Evolutionary conservation across 1,284 basidiomycete species (phyloP).

Genomic region (Psilocybe mexicana): DNA sequence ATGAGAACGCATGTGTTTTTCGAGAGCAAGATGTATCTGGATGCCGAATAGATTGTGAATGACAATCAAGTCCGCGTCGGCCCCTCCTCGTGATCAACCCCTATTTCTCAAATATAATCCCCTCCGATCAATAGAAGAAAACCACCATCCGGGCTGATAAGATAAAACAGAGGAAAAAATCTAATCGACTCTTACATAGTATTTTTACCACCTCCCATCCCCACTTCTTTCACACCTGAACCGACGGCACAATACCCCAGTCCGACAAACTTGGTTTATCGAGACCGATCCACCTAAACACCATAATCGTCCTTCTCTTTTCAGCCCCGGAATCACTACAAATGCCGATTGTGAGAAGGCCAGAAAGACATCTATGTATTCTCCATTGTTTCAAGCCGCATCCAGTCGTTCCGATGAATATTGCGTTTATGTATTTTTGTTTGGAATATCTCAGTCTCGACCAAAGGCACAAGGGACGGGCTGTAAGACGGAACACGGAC

Average conservation of each 20-base stretch:
- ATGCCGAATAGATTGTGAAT: too few species aligned
- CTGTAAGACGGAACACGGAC: constrained; percentile 23
- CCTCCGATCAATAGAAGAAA: background rate
- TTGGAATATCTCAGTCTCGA: constrained; percentile 20
- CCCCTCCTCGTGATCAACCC: background rate
- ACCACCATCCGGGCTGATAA: background rate
- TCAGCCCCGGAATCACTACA: constrained; percentile 9
- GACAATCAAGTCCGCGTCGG: background rate
- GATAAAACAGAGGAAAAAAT: background rate
- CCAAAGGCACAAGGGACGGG: constrained; percentile 39
- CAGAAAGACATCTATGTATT: constrained; percentile 15
- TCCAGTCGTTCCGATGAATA: constrained; percentile 20
- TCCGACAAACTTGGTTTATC: constrained; percentile 20
- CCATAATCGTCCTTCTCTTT: constrained; percentile 17
- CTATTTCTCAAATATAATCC: background rate
- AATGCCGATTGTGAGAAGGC: constrained; percentile 13
- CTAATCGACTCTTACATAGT: background rate
- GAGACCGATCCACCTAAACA: constrained; percentile 17
- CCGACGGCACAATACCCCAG: constrained; percentile 18
- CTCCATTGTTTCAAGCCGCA: constrained; percentile 19
- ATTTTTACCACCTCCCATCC: constrained; percentile 10
- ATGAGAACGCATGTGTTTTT: too few species aligned
- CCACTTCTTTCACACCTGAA: constrained; percentile 11
- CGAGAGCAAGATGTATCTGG: too few species aligned
- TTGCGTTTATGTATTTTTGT: constrained; percentile 9